Conservation (phyloP, 129 eudicot species). For the Ambrosia trifida region DNA sequence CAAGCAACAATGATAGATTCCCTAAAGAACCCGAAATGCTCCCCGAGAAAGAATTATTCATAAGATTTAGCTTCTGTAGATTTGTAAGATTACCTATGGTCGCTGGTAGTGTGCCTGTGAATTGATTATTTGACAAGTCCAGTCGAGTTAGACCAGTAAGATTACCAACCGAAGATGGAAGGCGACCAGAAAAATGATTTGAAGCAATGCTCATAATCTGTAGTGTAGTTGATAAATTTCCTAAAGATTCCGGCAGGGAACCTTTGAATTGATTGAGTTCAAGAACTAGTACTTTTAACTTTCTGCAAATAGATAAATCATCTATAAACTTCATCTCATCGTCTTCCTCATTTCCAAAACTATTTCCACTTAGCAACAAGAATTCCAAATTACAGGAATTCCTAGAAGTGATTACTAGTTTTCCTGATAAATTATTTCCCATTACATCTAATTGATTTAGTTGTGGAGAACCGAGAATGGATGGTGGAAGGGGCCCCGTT, state of each 20-base stretch:
- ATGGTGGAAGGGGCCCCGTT: conserved; percentile 27
- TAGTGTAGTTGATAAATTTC: conserved; percentile 24
- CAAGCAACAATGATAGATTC: conserved; percentile 21
- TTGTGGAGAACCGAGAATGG: conserved; percentile 24
- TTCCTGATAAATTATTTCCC: conserved; percentile 37
- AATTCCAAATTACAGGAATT: not conserved
- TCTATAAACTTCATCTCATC: conserved; percentile 33
- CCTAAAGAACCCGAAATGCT: conserved; percentile 30
- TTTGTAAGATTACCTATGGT: conserved; percentile 26
- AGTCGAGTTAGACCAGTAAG: conserved; percentile 23
- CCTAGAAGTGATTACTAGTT: conserved; percentile 19
- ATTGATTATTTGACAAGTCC: conserved; percentile 23
- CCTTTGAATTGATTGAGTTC: conserved; percentile 25
- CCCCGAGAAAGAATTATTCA: conserved; percentile 18
- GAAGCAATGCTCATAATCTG: not conserved
- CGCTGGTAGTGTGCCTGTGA: conserved; percentile 24
- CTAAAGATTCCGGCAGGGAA: conserved; percentile 26
- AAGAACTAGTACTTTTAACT: conserved; percentile 17
- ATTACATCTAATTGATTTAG: conserved; percentile 18
- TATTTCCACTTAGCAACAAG: conserved; percentile 14
- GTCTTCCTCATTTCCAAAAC: conserved; percentile 34
- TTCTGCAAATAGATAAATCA: conserved; percentile 20
- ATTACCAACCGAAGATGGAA: conserved; percentile 32
- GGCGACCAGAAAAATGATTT: conserved; percentile 18
- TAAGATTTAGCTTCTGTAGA: conserved; percentile 16